These are phyloP conservation scores for Coccomyxa subellipsoidea DNA, from an alignment of 163 green algal species.

Conservation along the genomic window DNA sequence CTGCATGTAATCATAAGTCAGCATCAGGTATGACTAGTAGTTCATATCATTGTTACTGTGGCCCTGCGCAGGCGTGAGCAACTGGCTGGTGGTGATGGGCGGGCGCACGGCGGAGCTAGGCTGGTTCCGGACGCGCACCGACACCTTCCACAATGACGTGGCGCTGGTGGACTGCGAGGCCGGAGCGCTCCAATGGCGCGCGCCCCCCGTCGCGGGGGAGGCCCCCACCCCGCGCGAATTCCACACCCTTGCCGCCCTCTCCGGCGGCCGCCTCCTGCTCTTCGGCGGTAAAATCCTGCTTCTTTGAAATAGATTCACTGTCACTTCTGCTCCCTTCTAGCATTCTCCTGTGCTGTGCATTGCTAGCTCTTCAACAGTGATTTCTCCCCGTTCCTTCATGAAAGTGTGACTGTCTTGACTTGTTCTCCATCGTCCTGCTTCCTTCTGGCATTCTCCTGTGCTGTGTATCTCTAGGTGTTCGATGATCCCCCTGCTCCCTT, in stretches of 20 bases:
- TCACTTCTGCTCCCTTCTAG: too few species aligned
- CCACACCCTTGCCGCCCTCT: slow-evolving; percentile 38
- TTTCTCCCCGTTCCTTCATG: too few species aligned
- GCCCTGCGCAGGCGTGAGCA: slow-evolving; percentile 6
- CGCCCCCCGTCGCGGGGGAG: not conserved
- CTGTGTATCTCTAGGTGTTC: too few species aligned
- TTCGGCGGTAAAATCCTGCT: slow-evolving; percentile 38
- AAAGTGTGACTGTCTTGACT: too few species aligned
- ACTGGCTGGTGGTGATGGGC: slow-evolving; percentile 40
- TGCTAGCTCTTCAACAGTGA: too few species aligned
- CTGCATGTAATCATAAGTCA: too few species aligned
- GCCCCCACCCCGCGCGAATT: slow-evolving; percentile 33
- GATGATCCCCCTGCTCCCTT: too few species aligned
- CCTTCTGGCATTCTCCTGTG: too few species aligned
- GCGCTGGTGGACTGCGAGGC: slow-evolving; percentile 17
- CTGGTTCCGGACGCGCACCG: slow-evolving; percentile 29
- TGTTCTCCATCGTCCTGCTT: too few species aligned
- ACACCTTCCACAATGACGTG: slow-evolving; percentile 31
- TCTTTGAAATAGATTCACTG: too few species aligned
- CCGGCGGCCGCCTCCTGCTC: slow-evolving; percentile 32
- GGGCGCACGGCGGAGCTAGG: slow-evolving; percentile 37
- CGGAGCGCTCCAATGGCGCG: slow-evolving; percentile 20
- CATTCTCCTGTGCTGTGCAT: too few species aligned
- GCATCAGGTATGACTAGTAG: too few species aligned
- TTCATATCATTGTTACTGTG: not conserved